Evolutionary conservation across 2,329 filamentous ascomycete genomes (phyloP).

Genomic region (Ceratocystiopsis sp.): DNA sequence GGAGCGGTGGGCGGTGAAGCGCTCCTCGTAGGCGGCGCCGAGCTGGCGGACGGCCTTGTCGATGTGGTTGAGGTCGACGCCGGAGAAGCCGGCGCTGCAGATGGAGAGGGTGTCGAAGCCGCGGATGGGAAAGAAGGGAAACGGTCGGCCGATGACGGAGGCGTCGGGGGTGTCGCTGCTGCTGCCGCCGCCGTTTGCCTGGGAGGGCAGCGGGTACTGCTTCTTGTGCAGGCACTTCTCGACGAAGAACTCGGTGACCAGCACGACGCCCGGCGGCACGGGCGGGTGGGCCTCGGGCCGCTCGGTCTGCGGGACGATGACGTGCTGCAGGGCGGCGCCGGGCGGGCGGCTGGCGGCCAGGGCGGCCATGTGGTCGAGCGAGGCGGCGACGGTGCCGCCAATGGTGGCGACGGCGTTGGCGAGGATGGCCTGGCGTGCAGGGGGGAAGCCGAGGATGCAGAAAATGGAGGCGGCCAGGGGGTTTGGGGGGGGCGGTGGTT

Average conservation of each 20-base stretch:
- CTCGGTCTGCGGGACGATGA: slow-evolving; percentile 37
- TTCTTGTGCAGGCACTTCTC: slow-evolving; percentile 75
- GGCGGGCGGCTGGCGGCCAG: slow-evolving; percentile 12
- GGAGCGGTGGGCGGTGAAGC: slow-evolving; percentile 53
- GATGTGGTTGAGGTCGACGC: slow-evolving; percentile 73
- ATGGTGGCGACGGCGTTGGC: slow-evolving; percentile 30
- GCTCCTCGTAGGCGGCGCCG: slow-evolving; percentile 67
- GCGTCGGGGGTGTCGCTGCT: slow-evolving; percentile 18
- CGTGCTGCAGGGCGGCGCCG: slow-evolving; percentile 22
- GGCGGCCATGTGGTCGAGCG: slow-evolving; percentile 24
- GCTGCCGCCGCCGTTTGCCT: slow-evolving; percentile 50
- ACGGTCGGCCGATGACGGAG: slow-evolving; percentile 62
- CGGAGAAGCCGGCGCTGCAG: slow-evolving; percentile 66
- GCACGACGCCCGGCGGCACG: slow-evolving; percentile 23
- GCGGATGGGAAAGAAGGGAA: slow-evolving; percentile 50
- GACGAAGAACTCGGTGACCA: slow-evolving; percentile 83
- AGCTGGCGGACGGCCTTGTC: slow-evolving; percentile 59
- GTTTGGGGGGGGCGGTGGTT: background rate
- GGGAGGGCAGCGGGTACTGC: slow-evolving; percentile 47
- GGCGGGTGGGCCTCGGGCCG: slow-evolving; percentile 26
- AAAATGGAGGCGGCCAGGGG: slow-evolving; percentile 35
- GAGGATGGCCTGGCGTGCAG: slow-evolving; percentile 31
- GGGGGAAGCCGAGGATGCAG: slow-evolving; percentile 41
- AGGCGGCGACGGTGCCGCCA: slow-evolving; percentile 25
- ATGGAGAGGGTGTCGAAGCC: slow-evolving; percentile 56